Evolutionary conservation across 139 green algal genomes (phyloP), one percentile per base, ranked within the genome.

Genomic region (Chlamydomonas applanata): DNA sequence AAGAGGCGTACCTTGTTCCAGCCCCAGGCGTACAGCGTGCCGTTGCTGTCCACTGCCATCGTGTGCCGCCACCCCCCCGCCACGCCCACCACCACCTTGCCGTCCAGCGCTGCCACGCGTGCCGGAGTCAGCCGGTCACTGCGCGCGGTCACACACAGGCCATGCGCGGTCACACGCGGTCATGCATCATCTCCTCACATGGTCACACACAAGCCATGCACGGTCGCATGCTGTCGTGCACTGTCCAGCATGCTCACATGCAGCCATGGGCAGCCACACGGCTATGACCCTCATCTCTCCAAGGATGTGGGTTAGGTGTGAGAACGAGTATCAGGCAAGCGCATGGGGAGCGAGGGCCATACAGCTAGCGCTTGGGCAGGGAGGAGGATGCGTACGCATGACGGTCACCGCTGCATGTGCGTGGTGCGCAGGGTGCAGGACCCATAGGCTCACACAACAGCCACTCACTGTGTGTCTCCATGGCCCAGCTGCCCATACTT

Each of bases 401-500:
- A n/a, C n/a, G n/a, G n/a, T n/a, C n/a, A n/a, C n/a, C n/a, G n/a
- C n/a, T n/a, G n/a, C n/a, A n/a, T n/a, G n/a, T n/a, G n/a, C n/a
- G n/a, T n/a, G n/a, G n/a, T n/a, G n/a, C n/a, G n/a, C n/a, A n/a
- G n/a, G 40, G 40, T 19, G 7, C 62, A 72, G 62, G 33, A 63
- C 24, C 24, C 24, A 5, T n/a, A n/a, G 19, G 27, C 30, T n/a
- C 52, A 74, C 19, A 27, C 7, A 9, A 32, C 24, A 44, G 56
- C 33, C 14, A 29, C 89, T 85, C 72, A 95, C 89, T 85, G 71
- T 16, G 80, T 71, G 82, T 94, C 84, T 0, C 93, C 93, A 36
- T 94, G 89, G 30, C 93, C 93, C 35, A 98, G 86, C 85, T 98
- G 94, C 14, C 92, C 94, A 68, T 97, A 98, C 76, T 95, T 96